Evolutionary conservation across 2,329 filamentous ascomycete species (phyloP).

Genomic region (Aspergillus clavatus): DNA sequence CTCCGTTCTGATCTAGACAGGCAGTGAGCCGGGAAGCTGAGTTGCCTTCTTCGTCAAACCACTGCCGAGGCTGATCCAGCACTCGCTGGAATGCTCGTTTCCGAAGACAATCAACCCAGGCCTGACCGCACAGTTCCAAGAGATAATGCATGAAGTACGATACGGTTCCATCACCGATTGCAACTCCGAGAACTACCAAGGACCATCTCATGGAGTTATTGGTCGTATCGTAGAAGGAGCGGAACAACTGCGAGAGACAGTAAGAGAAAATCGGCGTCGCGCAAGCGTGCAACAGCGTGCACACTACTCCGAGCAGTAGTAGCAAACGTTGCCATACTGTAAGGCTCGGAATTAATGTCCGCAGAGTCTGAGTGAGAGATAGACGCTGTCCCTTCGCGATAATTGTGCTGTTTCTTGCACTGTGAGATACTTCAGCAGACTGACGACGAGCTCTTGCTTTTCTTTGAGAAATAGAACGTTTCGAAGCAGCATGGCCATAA

Average conservation of each 20-base stretch:
- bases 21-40: slow-evolving; percentile 60
- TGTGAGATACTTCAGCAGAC: not conserved
- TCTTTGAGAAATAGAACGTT: not conserved
- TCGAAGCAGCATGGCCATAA: not conserved
- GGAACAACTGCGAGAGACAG: slow-evolving; percentile 67
- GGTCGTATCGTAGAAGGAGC: slow-evolving; percentile 58
- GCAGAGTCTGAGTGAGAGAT: slow-evolving; percentile 53
- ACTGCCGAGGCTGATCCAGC: slow-evolving; percentile 68
- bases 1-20: slow-evolving; percentile 72
- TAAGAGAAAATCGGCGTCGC: slow-evolving; percentile 71
- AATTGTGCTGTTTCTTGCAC: not conserved
- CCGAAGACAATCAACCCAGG: slow-evolving; percentile 72
- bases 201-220: slow-evolving; percentile 61
- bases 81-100: slow-evolving; percentile 63
- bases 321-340: slow-evolving; percentile 47
- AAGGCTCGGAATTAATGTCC: slow-evolving; percentile 67
- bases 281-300: slow-evolving; percentile 60
- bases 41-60: slow-evolving; percentile 70
- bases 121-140: slow-evolving; percentile 66
- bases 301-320: slow-evolving; percentile 57
- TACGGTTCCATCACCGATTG: slow-evolving; percentile 60
- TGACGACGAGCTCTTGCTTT: not conserved
- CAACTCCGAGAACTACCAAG: slow-evolving; percentile 62
- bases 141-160: slow-evolving; percentile 65
- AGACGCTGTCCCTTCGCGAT: not conserved